phyloP scores from a whole-genome alignment of 257 asterid genomes.

The Scutellaria baicalensis region DNA sequence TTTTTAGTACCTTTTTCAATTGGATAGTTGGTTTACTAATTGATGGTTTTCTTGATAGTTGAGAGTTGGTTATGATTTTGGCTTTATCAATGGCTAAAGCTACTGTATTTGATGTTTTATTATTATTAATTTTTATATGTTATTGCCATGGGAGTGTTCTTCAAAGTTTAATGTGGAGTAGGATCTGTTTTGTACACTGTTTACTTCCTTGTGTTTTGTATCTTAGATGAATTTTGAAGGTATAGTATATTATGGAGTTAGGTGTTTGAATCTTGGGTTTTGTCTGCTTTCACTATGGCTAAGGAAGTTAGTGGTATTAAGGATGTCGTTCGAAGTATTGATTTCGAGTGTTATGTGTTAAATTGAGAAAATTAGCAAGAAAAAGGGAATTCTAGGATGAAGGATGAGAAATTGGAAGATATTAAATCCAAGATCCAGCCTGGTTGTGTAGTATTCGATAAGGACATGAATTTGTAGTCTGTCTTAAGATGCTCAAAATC shows the following conservation, averaged over 20 bases:
- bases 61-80: conserved; percentile 1
- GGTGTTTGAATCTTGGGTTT: conserved; percentile 9
- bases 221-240: not conserved
- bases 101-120: conserved; percentile 3
- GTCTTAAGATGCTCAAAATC: not conserved
- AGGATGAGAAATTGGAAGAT: not conserved
- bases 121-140: no score
- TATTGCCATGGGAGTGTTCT: not conserved
- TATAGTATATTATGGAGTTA: not conserved
- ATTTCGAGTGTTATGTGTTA: not conserved
- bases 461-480: not conserved
- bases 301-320: not conserved
- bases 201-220: conserved; percentile 8
- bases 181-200: conserved; percentile 8
- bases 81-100: conserved; percentile 2
- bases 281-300: not conserved
- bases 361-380: not conserved
- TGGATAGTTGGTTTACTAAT: not conserved
- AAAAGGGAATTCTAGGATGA: not conserved
- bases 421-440: not conserved
- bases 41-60: not conserved
- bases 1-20: not conserved
- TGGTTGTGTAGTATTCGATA: not conserved
- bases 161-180: no score
- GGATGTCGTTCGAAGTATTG: not conserved